Percentiles rank a stretch among this genome's conserved stretches.
phyloP scores from a whole-genome alignment of 1,284 basidiomycete species.

The Porodaedalea pini region DNA sequence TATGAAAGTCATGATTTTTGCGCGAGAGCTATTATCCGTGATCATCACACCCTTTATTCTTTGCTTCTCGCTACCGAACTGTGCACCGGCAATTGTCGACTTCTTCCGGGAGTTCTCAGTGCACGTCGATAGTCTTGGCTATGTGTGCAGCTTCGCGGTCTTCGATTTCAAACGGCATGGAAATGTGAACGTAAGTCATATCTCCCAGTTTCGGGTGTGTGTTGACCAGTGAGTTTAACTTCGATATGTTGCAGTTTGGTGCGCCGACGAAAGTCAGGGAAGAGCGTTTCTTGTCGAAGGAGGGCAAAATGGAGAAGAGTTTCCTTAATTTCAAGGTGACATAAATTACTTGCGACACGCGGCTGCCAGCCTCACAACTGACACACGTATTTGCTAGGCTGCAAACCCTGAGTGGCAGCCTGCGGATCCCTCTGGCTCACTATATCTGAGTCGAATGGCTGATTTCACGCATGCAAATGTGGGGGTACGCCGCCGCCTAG shows the following conservation, averaged over 20 bases:
- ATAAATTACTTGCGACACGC: too few relatives aligned
- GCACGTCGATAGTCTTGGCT: slow-evolving; percentile 93
- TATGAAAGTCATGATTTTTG: slow-evolving; percentile 85
- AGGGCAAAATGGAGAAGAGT: slow-evolving; percentile 98
- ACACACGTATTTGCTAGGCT: slow-evolving; percentile 41
- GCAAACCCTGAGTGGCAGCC: slow-evolving; percentile 95
- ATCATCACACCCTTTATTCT: slow-evolving; percentile 92
- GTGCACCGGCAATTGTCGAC: slow-evolving; percentile 87
- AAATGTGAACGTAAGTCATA: slow-evolving; percentile 69
- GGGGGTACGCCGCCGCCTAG: slow-evolving; percentile 22
- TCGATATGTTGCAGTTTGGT: slow-evolving; percentile 54
- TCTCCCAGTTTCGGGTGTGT: neutral
- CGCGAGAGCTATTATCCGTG: slow-evolving; percentile 86
- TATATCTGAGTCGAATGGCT: slow-evolving; percentile 81
- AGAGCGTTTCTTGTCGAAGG: slow-evolving; percentile 75
- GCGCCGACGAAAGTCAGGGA: slow-evolving; percentile 67
- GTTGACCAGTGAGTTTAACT: slow-evolving; percentile 13
- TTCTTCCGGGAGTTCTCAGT: slow-evolving; percentile 97
- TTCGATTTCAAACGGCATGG: slow-evolving; percentile 95
- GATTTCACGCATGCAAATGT: slow-evolving; percentile 50
- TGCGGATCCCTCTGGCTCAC: slow-evolving; percentile 77
- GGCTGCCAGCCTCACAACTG: neutral
- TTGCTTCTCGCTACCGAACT: slow-evolving; percentile 86
- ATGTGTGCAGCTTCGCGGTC: slow-evolving; percentile 96
- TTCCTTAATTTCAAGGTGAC: slow-evolving; percentile 96